Base-by-base conservation (phyloP, 2,329 filamentous ascomycete genomes). In the Aspergillus versicolor region DNA sequence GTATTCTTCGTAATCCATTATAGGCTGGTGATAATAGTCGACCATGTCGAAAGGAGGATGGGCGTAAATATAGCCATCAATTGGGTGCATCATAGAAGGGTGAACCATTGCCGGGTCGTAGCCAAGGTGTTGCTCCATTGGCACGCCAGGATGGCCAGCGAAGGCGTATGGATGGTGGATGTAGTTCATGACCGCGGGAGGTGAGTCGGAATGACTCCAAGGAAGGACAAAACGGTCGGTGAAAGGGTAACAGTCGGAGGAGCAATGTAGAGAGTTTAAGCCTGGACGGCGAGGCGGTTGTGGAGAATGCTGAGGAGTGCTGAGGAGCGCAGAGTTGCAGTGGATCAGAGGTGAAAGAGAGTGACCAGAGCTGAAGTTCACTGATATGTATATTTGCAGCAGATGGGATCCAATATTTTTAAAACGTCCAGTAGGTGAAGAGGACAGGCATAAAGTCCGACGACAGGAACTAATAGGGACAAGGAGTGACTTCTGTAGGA, bases 1-100 rank as follows among this genome's bases (percentile, higher is more conserved):
- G 58, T 74, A 75, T 65, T 80, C 78, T 42, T 80, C 78, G 56
- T 76, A 77, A 55, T 80, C 75, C 68, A 75, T 69, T 55, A 73
- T 71, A 40, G 74, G 69, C 53, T 75, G 70, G 56, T 71, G 70
- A 49, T 75, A 76, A 60, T 74, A 77, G 52, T 79, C 75, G 41
- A 75, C 66, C 67, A 74, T 73, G 37, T 78, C 76, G 62, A 73
- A 72, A n/a, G 71, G 67, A n/a, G 69, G 67, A 53, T 73, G 72
- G 34, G 68, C 62, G 56, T 73, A 70, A 37, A 75, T 61, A 57
- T 75, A 75, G 48, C 71, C 70, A 52, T 76, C 71, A 54, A 74
- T 71, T 34, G 71, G 66, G 58, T 70, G 71, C 60, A 71, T 68
- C 71, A 76, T 73, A 24, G 73, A 63, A 1, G 71, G 70, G 47